Evolutionary conservation across 139 green algal genomes (phyloP).

Genomic region (Dunaliella primolecta): DNA sequence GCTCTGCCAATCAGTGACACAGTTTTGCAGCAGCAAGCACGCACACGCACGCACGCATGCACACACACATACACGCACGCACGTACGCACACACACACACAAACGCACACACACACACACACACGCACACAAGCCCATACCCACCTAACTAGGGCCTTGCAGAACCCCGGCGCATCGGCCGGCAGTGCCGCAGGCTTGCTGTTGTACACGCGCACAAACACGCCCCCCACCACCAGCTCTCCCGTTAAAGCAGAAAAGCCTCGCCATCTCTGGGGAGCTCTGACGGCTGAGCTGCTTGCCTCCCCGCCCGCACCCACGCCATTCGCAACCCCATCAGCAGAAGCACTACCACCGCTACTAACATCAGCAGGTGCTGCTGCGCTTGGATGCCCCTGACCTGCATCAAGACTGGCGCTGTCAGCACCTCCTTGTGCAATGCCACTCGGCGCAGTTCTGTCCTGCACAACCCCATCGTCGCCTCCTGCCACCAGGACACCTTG

Average conservation of each 20-base stretch:
- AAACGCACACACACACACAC: too few relatives aligned
- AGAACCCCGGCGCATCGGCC: conserved; percentile 66
- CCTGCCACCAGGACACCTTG: background rate
- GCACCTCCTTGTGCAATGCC: too few relatives aligned
- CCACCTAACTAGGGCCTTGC: conserved; percentile 53
- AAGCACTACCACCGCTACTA: background rate
- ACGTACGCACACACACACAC: too few relatives aligned
- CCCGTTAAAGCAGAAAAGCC: background rate
- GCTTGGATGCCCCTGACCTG: background rate
- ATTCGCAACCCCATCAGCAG: background rate
- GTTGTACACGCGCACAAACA: conserved; percentile 89
- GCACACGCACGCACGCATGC: too few relatives aligned
- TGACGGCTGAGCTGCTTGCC: background rate
- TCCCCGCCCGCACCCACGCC: background rate
- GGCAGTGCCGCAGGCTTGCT: conserved; percentile 56
- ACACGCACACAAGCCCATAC: too few relatives aligned
- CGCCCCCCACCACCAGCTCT: conserved; percentile 65
- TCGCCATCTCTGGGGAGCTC: background rate
- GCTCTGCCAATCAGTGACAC: too few relatives aligned
- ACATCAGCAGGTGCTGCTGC: background rate
- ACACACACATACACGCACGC: too few relatives aligned
- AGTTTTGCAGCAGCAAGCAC: too few relatives aligned
- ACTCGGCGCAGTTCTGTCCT: too few relatives aligned
- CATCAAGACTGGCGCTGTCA: too few relatives aligned
- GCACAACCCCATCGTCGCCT: background rate